Evolutionary conservation across 1,139 yeast genomes (phyloP).

Genomic region (Hemisphaericaspora xylofermentans): DNA sequence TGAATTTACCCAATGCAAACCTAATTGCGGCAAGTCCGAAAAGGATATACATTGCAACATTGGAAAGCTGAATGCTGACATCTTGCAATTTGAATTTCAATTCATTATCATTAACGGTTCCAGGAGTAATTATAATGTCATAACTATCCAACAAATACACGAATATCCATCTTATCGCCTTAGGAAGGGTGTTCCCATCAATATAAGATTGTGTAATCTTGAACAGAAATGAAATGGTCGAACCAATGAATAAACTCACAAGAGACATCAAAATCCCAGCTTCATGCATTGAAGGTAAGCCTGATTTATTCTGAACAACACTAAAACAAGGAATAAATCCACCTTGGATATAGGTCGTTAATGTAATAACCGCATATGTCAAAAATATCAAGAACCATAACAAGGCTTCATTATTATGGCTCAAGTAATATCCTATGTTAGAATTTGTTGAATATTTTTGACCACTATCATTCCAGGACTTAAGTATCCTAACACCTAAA

Average conservation of each 20-base stretch:
- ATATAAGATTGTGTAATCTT: constrained; percentile 56
- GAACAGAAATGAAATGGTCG: constrained; percentile 49
- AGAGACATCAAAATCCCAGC: constrained; percentile 35
- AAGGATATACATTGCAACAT: constrained; percentile 24
- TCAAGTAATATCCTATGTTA: constrained; percentile 48
- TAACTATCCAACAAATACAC: constrained; percentile 30
- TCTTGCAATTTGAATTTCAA: constrained; percentile 26
- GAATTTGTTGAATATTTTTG: constrained; percentile 62
- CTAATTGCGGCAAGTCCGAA: constrained; percentile 21
- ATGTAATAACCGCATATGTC: constrained; percentile 34
- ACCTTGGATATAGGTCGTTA: constrained; percentile 31
- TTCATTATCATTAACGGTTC: constrained; percentile 18
- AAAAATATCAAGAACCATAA: constrained; percentile 52
- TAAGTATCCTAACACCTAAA: constrained; percentile 54
- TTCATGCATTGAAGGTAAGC: constrained; percentile 13
- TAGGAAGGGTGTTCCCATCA: constrained; percentile 54
- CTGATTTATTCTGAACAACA: constrained; percentile 1
- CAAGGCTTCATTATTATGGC: constrained; percentile 25
- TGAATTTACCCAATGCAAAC: constrained; percentile 26
- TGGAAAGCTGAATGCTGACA: constrained; percentile 29
- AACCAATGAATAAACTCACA: constrained; percentile 37
- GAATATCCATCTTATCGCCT: constrained; percentile 29
- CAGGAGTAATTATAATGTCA: background rate
- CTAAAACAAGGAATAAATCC: constrained; percentile 14
- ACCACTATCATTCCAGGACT: constrained; percentile 90